phyloP scores from a whole-genome alignment of 2,329 filamentous ascomycete species.

The Aspergillus fijiensis region DNA sequence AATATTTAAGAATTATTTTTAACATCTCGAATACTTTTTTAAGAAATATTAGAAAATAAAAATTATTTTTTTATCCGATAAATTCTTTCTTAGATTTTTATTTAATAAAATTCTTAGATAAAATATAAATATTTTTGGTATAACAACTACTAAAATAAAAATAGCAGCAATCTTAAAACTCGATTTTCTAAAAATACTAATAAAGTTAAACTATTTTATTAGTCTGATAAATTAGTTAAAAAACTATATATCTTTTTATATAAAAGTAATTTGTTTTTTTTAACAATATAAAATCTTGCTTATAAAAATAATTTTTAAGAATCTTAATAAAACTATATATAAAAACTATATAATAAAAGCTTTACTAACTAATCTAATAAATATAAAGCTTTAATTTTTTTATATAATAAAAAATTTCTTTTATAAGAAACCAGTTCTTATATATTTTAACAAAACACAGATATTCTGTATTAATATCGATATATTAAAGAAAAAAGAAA shows the following conservation, averaged over 20 bases:
- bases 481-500: not conserved
- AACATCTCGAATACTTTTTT: too few species aligned
- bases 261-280: too few species aligned
- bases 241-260: not conserved
- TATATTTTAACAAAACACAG: not conserved
- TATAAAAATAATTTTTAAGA: not conserved
- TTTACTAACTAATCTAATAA: not conserved
- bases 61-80: not conserved
- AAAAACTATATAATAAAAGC: not conserved
- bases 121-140: not conserved
- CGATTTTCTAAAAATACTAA: too few species aligned
- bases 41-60: too few species aligned
- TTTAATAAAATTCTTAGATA: not conserved
- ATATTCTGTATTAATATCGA: not conserved
- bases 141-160: not conserved
- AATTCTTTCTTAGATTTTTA: not conserved
- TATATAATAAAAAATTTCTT: not conserved
- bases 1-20: not conserved
- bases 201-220: too few species aligned
- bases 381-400: not conserved
- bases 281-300: not conserved
- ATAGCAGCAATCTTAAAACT: not conserved
- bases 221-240: too few species aligned
- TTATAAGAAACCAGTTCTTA: not conserved
- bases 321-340: not conserved